These are phyloP conservation scores for Pseudogymnoascus sp. DNA, from an alignment of 2,329 filamentous ascomycete species.

Conservation along the genomic window DNA sequence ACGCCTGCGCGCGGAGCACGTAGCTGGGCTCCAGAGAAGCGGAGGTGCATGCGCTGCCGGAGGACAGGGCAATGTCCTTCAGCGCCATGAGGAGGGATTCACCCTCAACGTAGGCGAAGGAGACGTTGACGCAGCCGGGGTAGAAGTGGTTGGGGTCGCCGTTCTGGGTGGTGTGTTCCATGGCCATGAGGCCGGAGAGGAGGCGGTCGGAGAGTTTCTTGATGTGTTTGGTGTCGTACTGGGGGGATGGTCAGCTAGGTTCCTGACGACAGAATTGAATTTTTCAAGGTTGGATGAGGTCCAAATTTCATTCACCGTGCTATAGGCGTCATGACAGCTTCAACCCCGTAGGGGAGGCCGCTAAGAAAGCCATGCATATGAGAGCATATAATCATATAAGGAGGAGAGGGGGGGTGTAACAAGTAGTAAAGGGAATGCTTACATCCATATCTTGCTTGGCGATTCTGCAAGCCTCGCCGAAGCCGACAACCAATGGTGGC, in stretches of 20 bases:
- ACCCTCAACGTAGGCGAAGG: conserved; percentile 96
- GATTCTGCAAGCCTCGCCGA: conserved; percentile 92
- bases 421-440: conserved; percentile 39
- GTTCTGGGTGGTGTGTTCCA: conserved; percentile 92
- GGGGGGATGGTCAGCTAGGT: conserved; percentile 28
- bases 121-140: conserved; percentile 95
- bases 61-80: conserved; percentile 95
- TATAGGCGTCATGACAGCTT: conserved; percentile 38
- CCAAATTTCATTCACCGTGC: conserved; percentile 58
- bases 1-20: conserved; percentile 81
- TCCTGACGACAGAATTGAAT: background rate
- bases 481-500: conserved; percentile 80
- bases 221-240: conserved; percentile 92
- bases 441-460: conserved; percentile 86
- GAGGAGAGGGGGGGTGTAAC: conserved; percentile 1
- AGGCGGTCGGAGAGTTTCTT: conserved; percentile 76
- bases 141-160: conserved; percentile 80
- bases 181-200: conserved; percentile 69
- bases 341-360: conserved; percentile 40
- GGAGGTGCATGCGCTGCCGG: conserved; percentile 93
- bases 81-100: conserved; percentile 97
- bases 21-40: conserved; percentile 96
- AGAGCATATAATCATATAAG: conserved; percentile 71
- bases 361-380: conserved; percentile 91
- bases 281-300: background rate